These are phyloP conservation scores for Dipsacomyces acuminosporus DNA, from an alignment of 371 early-diverging fungal species.

Conservation along the genomic window DNA sequence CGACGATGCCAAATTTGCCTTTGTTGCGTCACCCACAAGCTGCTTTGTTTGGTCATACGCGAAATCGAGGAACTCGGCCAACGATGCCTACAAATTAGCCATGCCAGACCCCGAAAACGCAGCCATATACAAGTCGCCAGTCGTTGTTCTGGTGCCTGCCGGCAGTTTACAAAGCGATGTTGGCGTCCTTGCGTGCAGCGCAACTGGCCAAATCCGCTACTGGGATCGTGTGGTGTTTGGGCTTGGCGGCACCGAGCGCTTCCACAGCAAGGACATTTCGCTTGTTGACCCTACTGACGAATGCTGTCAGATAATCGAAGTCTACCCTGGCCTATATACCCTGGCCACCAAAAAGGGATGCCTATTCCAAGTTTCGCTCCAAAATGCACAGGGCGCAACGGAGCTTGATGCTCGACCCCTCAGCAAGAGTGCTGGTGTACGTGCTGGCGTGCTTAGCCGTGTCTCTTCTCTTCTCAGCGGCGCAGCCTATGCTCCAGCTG, in stretches of 20 bases:
- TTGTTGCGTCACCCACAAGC: slow-evolving; percentile 19
- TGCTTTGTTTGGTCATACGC: slow-evolving; percentile 37
- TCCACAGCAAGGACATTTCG: slow-evolving; percentile 1
- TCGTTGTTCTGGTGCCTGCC: slow-evolving; percentile 17
- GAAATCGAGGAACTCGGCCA: background rate
- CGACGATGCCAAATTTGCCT: slow-evolving; percentile 16
- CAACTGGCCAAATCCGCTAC: slow-evolving; percentile 36
- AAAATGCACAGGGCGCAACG: slow-evolving; percentile 6
- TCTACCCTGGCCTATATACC: slow-evolving; percentile 11
- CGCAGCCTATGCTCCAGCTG: slow-evolving; percentile 1
- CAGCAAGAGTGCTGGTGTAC: slow-evolving; percentile 3
- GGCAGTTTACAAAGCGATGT: slow-evolving; percentile 20
- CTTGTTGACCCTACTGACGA: slow-evolving; percentile 15
- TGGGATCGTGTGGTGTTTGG: slow-evolving; percentile 46
- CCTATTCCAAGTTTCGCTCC: slow-evolving; percentile 25
- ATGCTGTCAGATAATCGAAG: slow-evolving; percentile 12
- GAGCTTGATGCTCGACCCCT: slow-evolving; percentile 12
- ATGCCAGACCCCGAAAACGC: slow-evolving; percentile 22
- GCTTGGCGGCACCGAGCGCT: slow-evolving; percentile 28
- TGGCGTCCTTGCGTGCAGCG: slow-evolving; percentile 27
- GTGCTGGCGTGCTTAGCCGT: slow-evolving; percentile 26
- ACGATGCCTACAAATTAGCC: slow-evolving; percentile 15
- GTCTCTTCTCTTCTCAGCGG: slow-evolving; percentile 41
- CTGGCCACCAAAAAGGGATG: slow-evolving; percentile 25
- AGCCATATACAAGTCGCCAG: slow-evolving; percentile 10